Base-by-base conservation (phyloP, 768 basidiomycete genomes). In the Termitomyces bulborhizus region DNA sequence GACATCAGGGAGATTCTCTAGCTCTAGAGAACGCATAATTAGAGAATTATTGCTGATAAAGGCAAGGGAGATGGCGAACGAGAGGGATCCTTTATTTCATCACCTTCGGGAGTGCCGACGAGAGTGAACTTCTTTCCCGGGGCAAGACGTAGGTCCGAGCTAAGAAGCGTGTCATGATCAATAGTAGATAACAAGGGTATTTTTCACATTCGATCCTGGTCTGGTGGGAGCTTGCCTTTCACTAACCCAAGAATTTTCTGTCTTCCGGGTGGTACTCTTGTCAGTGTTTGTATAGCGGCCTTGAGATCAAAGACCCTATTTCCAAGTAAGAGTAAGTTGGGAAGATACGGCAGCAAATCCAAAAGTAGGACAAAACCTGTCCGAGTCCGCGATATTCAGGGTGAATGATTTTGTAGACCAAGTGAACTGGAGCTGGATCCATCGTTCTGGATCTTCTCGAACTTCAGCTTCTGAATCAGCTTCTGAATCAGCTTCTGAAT, bases 241-340 rank as follows among this genome's bases (percentile, higher is more conserved):
- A 88, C 84, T 26, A 96, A 70, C 0, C 92, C 92, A 31, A 94
- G 76, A 53, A 95, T 85, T 73, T 96, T 95, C 73, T 94, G 91
- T 6, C 91, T 76, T 63, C 89, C 90, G 27, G 83, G 81, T 11
- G 92, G 91, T 3, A 96, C 92, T 53, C 76, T 79, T 4, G 92
- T 96, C 50, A 92, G 65, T 34, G 71, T 75, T 55, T 85, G 78
- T 39, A 96, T 73, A 2, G 77, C 68, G 15, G 76, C 73, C 69
- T 93, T 90, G 61, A 95, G 74, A 64, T 95, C 93, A 62, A 83
- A 89, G 11, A 94, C 81, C 69, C 91, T 94, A 64, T 48, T 46
- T 11, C 37, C 26, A 40, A 15, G 26, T 21, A n/a, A 46, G 27
- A 15, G 26, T 21, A n/a, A 46, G 27, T n/a, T 46, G 24, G 21